Conservation (phyloP, 176 grass and related monocot species). For the Paspalum vaginatum region DNA sequence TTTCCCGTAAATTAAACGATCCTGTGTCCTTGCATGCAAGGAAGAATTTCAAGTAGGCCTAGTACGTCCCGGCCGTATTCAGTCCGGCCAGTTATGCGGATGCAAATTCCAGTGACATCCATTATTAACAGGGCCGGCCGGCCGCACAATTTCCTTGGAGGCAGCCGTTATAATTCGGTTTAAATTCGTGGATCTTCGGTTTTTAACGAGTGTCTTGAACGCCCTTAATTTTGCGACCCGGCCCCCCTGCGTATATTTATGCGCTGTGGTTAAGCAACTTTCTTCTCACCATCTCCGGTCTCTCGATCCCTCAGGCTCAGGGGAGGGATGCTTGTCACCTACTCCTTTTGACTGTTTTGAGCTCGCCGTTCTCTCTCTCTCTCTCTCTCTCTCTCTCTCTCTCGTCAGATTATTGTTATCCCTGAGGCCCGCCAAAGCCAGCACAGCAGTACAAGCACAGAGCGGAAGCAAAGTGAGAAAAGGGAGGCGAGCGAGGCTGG, state of each 20-base stretch:
- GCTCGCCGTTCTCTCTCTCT: conserved; percentile 38
- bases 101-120: conserved; percentile 1
- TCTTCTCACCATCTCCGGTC: conserved; percentile 37
- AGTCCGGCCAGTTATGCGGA: conserved; percentile 32
- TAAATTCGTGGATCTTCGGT: conserved; percentile 32
- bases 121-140: too few relatives aligned
- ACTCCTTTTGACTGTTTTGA: conserved; percentile 85
- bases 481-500: conserved; percentile 22
- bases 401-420: conserved; percentile 26
- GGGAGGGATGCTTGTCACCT: conserved; percentile 71
- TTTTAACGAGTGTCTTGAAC: conserved; percentile 42
- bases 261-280: conserved; percentile 36
- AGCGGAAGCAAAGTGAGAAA: conserved; percentile 38
- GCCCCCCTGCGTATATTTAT: neutral
- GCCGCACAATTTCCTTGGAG: neutral
- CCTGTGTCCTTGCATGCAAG: too few relatives aligned
- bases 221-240: conserved; percentile 16
- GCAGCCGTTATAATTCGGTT: conserved; percentile 29
- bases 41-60: conserved; percentile 3
- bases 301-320: too few relatives aligned
- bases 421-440: conserved; percentile 4
- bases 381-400: conserved; percentile 32
- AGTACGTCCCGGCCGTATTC: neutral
- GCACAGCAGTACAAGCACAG: neutral
- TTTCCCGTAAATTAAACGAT: too few relatives aligned